Percentiles rank a stretch among this genome's conserved stretches.
phyloP scores from a whole-genome alignment of 2,329 filamentous ascomycete species.

The Penicillium palitans region DNA sequence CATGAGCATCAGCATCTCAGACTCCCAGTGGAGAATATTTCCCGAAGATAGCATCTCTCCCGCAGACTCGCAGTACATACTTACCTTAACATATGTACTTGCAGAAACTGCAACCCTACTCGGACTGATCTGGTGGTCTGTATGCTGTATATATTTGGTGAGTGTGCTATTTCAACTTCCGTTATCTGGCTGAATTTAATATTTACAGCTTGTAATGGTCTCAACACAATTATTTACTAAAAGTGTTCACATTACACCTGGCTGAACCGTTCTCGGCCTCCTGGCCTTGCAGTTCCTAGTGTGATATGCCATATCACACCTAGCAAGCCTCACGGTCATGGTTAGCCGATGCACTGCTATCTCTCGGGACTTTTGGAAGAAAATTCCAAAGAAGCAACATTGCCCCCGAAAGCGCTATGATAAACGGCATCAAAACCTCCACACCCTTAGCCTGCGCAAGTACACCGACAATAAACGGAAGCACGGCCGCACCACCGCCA shows the following conservation, averaged over 20 bases:
- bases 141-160: not conserved
- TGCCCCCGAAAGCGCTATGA: slow-evolving; percentile 54
- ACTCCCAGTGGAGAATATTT: too few relatives aligned
- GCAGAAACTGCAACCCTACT: too few relatives aligned
- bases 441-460: slow-evolving; percentile 58
- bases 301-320: not conserved
- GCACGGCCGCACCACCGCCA: slow-evolving; percentile 64
- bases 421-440: slow-evolving; percentile 60
- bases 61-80: too few relatives aligned
- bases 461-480: slow-evolving; percentile 49
- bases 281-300: not conserved
- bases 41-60: too few relatives aligned
- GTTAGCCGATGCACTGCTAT: not conserved
- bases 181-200: not conserved
- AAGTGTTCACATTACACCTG: not conserved
- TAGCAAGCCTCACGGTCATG: not conserved
- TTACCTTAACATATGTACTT: too few relatives aligned
- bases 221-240: not conserved
- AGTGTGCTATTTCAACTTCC: too few relatives aligned
- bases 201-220: not conserved
- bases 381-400: slow-evolving; percentile 53
- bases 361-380: not conserved
- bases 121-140: not conserved
- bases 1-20: too few relatives aligned
- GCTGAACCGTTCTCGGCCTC: not conserved